phyloP scores from a whole-genome alignment of 2,329 filamentous ascomycete species.

The Lachnellula subtilissima region DNA sequence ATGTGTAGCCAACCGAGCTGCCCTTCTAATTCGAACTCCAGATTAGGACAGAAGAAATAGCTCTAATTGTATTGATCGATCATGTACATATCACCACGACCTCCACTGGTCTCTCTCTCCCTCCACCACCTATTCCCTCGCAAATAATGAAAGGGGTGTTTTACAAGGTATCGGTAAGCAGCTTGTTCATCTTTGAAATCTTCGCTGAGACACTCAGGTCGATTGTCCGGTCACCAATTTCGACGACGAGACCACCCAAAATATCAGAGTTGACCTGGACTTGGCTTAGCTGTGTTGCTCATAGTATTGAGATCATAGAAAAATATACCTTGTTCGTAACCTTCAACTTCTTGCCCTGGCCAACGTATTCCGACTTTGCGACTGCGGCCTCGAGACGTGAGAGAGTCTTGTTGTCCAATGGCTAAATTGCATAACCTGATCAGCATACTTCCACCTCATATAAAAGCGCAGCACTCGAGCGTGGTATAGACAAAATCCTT shows the following conservation, averaged over 20 bases:
- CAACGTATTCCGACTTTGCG: conserved; percentile 81
- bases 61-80: conserved; percentile 2
- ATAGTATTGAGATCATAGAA: neutral
- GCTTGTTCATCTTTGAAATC: conserved; percentile 99
- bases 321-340: conserved; percentile 74
- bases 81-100: conserved; percentile 6
- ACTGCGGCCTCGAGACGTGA: conserved; percentile 81
- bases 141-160: conserved; percentile 37
- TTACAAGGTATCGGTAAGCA: conserved; percentile 95
- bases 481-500: conserved; percentile 35
- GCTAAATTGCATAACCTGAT: conserved; percentile 41
- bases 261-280: conserved; percentile 86
- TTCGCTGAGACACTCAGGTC: conserved; percentile 93
- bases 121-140: conserved; percentile 19
- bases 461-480: neutral
- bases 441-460: conserved; percentile 4
- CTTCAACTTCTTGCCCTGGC: conserved; percentile 96
- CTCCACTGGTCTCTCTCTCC: neutral
- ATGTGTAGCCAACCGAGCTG: neutral
- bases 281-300: conserved; percentile 1
- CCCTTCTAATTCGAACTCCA: neutral
- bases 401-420: conserved; percentile 83
- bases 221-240: conserved; percentile 96
- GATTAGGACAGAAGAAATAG: neutral
- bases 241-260: conserved; percentile 86